Base-by-base conservation (phyloP, 179 eudicot genomes). In the Actinidia arguta region DNA sequence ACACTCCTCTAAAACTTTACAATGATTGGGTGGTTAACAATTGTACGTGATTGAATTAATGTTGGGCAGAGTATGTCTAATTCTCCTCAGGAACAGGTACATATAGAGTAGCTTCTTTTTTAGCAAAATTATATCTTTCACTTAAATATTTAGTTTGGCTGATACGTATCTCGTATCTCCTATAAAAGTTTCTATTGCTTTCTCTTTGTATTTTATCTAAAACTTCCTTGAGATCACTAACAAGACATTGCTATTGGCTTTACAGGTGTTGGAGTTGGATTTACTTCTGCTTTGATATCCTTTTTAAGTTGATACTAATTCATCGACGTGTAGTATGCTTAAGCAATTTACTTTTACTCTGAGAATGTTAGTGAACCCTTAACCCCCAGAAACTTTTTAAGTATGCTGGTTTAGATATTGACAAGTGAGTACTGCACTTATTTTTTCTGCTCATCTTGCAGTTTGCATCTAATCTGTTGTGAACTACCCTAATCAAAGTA, bases 221-320 rank as follows among this genome's bases (percentile, higher is more conserved):
- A 59, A 39, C 22, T 31, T 24, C 72, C 59, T 77, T 24, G 13
- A 31, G 59, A 25, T 78, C 6, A 79, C 84, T 86, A 31, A 82
- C 48, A 72, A 59, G 62, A 42, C 67, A 54, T 78, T 61, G 27
- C 74, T 79, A 81, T 46, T 84, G 86, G 51, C 71, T 58, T 80
- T 88, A 81, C 93, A 97, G 99, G 98, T 77, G 98, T 97, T 78
- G 99, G 97, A 76, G 99, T 92, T 91, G 99, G 99, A 83, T 97
- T 97, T 81, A 91, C 89, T 54, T 92, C 99, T 85, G 98, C 99
- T 86, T 92, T 97, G 83, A 97, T 97, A 97, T 97, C 99, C 99
- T 97, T 93, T 93, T 80, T 73, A 36, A 44, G n/a, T 81, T 75
- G 58, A 75, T 77, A 8, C 52, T 73, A n/a, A 67, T 42, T 79